Conservation (phyloP, 352 stramenopile genomes). For the Phytophthora pistaciae region DNA sequence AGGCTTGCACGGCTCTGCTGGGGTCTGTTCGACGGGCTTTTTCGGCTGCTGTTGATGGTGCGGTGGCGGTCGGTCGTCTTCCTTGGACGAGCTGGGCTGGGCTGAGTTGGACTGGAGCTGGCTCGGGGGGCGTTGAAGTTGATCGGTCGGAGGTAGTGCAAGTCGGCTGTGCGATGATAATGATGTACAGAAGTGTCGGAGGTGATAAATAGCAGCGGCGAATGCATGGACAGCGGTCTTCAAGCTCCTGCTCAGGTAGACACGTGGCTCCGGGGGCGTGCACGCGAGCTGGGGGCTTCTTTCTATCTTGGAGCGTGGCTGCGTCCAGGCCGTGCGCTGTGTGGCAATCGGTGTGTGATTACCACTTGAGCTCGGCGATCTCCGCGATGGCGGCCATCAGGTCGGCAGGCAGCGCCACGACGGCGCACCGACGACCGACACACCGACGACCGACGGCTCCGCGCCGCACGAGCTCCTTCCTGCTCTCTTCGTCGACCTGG, state of each 20-base stretch:
- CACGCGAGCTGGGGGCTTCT: background rate
- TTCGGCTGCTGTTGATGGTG: conserved; percentile 4
- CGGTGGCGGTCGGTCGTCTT: background rate
- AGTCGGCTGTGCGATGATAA: background rate
- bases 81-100: conserved; percentile 7
- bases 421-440: conserved; percentile 39
- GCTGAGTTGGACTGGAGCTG: background rate
- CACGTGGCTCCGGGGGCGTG: conserved; percentile 3
- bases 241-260: conserved; percentile 1
- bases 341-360: background rate
- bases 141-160: background rate
- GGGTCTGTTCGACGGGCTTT: background rate
- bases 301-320: conserved; percentile 11
- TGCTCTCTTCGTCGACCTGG: conserved; percentile 26
- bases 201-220: conserved; percentile 31
- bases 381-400: conserved; percentile 28
- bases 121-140: background rate
- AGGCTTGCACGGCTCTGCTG: conserved; percentile 3
- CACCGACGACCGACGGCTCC: conserved; percentile 49
- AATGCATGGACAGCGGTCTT: conserved; percentile 13
- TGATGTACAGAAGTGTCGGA: conserved; percentile 1
- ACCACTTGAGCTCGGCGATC: conserved; percentile 31
- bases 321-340: conserved; percentile 4
- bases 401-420: conserved; percentile 31
- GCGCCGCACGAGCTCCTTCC: conserved; percentile 36